Evolutionary conservation across 2,329 filamentous ascomycete species (phyloP), one percentile per base, ranked within the genome.

Genomic region (Lachnellula cervina): DNA sequence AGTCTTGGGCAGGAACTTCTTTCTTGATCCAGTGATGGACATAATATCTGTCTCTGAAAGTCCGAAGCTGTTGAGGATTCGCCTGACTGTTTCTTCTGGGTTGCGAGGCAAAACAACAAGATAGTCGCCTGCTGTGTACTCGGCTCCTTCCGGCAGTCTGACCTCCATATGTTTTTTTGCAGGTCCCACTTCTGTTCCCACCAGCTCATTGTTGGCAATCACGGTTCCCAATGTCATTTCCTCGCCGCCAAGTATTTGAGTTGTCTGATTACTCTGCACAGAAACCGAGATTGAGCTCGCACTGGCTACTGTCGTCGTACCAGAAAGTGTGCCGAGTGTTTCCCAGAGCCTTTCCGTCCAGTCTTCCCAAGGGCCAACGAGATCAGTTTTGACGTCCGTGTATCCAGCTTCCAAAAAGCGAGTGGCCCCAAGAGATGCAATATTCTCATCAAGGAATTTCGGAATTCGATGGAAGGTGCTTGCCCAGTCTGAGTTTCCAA

Each of bases 101-200:
- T 51, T 44, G 4, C 14, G 14, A 13, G 14, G 17, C 19, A 90
- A 74, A 1, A 90, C 76, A 0, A 87, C 86, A 0, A 92, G 78
- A 67, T 93, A 92, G 67, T 92, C 89, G 16, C 88, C 89, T 1
- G 86, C 80, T 37, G 79, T 78, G 71, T 92, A 93, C 0, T 77
- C 78, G 75, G 82, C 77, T 46, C 79, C 80, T 0, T 76, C 80
- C 0, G 88, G 88, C 1, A 93, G 76, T 56, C 81, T 80, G 37
- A 90, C 82, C 57, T 84, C 82, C n/a, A 89, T 79, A 58, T 85
- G 78, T 35, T 80, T 79, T 74, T 89, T 89, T 34, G 73, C 72
- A 0, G 80, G 73, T 23, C 75, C 76, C 0, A 72, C 75, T 1
- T 73, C 71, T 0, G 76, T 32, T 11, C 21, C 67, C 2, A 77